Evolutionary conservation across 257 asterid genomes (phyloP).

Genomic region (Nyctanthes arbortristis): DNA sequence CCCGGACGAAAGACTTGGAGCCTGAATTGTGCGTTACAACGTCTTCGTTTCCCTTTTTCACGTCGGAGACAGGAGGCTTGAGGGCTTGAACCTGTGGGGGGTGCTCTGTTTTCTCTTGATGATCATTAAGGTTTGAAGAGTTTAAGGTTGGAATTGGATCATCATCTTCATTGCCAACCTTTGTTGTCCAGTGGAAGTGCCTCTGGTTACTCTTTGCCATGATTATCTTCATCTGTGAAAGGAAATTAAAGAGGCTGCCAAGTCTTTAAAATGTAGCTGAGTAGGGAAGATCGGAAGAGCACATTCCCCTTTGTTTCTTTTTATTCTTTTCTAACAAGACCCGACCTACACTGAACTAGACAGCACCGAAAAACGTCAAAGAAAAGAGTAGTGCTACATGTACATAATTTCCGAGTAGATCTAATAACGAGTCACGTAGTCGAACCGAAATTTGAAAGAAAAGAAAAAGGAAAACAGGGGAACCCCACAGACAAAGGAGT

Average conservation of each 20-base stretch:
- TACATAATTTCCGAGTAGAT: too few species aligned
- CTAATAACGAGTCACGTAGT: neutral
- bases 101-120: too few species aligned
- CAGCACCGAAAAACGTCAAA: neutral
- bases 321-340: slow-evolving; percentile 5
- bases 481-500: slow-evolving; percentile 35
- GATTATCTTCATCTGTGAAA: slow-evolving; percentile 43
- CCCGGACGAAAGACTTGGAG: slow-evolving; percentile 6
- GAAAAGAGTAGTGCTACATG: too few species aligned
- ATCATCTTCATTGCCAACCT: slow-evolving; percentile 46
- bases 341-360: neutral
- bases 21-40: too few species aligned
- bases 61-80: too few species aligned
- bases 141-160: slow-evolving; percentile 24
- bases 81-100: too few species aligned
- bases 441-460: neutral
- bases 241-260: slow-evolving; percentile 25
- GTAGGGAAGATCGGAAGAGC: slow-evolving; percentile 23
- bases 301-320: slow-evolving; percentile 27
- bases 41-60: too few species aligned
- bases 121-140: slow-evolving; percentile 14
- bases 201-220: slow-evolving; percentile 52
- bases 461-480: slow-evolving; percentile 28
- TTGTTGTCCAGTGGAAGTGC: slow-evolving; percentile 61
- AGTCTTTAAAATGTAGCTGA: slow-evolving; percentile 28